Evolutionary conservation across 2,329 filamentous ascomycete genomes (phyloP).

Genomic region (Fusarium xylarioides): DNA sequence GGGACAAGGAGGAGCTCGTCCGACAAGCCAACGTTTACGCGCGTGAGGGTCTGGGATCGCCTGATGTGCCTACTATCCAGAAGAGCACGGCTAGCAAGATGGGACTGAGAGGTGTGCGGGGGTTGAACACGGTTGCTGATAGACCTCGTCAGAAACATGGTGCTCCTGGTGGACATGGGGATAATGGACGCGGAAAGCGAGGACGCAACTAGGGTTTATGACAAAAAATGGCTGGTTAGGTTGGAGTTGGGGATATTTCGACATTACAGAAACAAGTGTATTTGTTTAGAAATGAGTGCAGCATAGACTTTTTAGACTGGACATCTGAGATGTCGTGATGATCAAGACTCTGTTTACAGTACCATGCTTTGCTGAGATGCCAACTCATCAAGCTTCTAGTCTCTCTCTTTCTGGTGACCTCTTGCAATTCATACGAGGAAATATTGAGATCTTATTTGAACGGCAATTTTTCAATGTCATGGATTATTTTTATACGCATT

Average conservation of each 20-base stretch:
- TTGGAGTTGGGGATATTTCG: constrained; percentile 16
- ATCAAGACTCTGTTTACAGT: neutral
- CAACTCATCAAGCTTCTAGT: accelerated
- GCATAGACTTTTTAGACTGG: constrained; percentile 17
- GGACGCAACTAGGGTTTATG: constrained; percentile 6
- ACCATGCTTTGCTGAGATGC: too few species aligned
- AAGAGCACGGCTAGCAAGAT: constrained; percentile 64
- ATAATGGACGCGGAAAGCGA: constrained; percentile 14
- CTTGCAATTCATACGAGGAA: accelerated
- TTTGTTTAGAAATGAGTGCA: constrained; percentile 1
- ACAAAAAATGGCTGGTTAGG: neutral
- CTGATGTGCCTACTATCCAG: constrained; percentile 57
- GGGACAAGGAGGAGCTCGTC: constrained; percentile 58
- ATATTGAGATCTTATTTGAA: accelerated
- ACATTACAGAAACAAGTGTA: neutral
- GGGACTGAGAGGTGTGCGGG: constrained; percentile 62
- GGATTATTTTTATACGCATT: accelerated
- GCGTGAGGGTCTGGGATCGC: constrained; percentile 55
- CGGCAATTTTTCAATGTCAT: accelerated
- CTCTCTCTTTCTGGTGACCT: accelerated
- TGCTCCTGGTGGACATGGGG: constrained; percentile 11
- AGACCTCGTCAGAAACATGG: constrained; percentile 46
- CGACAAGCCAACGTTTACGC: constrained; percentile 61
- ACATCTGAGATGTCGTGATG: neutral
- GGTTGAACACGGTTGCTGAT: constrained; percentile 58